Evolutionary conservation across 1,284 basidiomycete species (phyloP).

Genomic region (Phaffia rhodozyma): DNA sequence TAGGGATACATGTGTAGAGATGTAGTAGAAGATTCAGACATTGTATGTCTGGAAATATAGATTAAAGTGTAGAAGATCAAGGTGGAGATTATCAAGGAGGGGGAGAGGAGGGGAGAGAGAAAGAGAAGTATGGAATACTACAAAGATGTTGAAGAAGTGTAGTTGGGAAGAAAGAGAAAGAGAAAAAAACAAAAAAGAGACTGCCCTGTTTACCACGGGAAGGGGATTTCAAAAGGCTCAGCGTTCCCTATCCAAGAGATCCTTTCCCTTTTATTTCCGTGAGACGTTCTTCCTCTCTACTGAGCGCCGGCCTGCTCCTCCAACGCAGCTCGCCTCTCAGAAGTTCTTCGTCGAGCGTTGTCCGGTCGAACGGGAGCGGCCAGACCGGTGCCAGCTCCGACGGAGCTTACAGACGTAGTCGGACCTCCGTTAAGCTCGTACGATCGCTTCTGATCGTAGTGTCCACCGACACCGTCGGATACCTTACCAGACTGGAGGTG

Average conservation of each 20-base stretch:
- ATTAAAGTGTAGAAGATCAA: too few relatives aligned
- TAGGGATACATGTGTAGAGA: too few relatives aligned
- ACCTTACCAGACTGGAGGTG: conserved; percentile 12
- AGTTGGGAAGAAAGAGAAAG: too few relatives aligned
- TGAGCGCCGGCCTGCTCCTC: background rate
- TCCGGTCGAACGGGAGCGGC: too few relatives aligned
- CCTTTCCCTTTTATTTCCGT: background rate
- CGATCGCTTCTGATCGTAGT: background rate
- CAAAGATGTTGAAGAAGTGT: too few relatives aligned
- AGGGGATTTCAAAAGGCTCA: conserved; percentile 10
- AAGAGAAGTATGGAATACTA: too few relatives aligned
- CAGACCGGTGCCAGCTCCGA: too few relatives aligned
- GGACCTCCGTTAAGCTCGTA: background rate
- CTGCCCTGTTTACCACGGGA: conserved; percentile 3
- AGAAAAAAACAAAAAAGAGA: conserved; percentile 5
- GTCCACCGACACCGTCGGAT: background rate
- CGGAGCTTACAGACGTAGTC: too few relatives aligned
- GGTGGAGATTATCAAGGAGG: too few relatives aligned
- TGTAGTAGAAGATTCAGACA: too few relatives aligned
- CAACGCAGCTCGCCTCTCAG: background rate
- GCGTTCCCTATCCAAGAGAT: background rate
- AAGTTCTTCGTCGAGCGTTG: background rate
- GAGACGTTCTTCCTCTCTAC: background rate
- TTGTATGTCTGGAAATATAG: too few relatives aligned
- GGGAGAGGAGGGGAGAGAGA: too few relatives aligned